phyloP scores from a whole-genome alignment of 805 yeast species.

The Wickerhamiella brachini region DNA sequence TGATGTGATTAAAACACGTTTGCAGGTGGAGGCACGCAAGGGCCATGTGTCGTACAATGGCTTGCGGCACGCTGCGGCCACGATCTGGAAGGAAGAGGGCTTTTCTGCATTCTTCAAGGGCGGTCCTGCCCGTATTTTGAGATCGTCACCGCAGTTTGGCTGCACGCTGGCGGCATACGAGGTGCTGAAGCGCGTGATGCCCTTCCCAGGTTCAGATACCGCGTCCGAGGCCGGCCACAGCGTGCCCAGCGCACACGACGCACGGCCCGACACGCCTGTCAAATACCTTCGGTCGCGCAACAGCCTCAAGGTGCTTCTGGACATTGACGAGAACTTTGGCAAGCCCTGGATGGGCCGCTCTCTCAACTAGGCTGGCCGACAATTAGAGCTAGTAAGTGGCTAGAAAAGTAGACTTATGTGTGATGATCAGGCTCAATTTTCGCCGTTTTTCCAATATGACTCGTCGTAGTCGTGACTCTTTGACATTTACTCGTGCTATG shows the following conservation, averaged over 20 bases:
- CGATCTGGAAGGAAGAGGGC: conserved; percentile 74
- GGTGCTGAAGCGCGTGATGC: conserved; percentile 64
- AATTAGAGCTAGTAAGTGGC: too few relatives aligned
- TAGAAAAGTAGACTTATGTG: neutral
- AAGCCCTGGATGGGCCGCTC: conserved; percentile 15
- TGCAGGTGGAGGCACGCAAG: conserved; percentile 67
- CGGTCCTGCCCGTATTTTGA: conserved; percentile 82
- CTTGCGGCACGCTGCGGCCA: conserved; percentile 59
- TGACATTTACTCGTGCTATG: too few relatives aligned
- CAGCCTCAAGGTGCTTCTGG: conserved; percentile 30
- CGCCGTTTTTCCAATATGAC: too few relatives aligned
- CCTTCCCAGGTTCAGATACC: conserved; percentile 35
- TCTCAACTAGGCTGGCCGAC: neutral
- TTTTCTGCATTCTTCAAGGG: conserved; percentile 85
- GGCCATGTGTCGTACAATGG: conserved; percentile 72
- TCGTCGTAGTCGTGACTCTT: too few relatives aligned
- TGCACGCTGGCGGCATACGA: conserved; percentile 97
- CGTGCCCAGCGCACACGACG: conserved; percentile 24
- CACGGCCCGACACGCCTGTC: conserved; percentile 19
- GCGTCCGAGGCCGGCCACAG: conserved; percentile 32
- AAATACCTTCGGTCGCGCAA: conserved; percentile 29
- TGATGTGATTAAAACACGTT: conserved; percentile 90
- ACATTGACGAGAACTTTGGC: conserved; percentile 34
- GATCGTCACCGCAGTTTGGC: conserved; percentile 97
- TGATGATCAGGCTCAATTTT: neutral